Conservation (phyloP, 1,284 basidiomycete species). For the Ceratobasidium theobromae region DNA sequence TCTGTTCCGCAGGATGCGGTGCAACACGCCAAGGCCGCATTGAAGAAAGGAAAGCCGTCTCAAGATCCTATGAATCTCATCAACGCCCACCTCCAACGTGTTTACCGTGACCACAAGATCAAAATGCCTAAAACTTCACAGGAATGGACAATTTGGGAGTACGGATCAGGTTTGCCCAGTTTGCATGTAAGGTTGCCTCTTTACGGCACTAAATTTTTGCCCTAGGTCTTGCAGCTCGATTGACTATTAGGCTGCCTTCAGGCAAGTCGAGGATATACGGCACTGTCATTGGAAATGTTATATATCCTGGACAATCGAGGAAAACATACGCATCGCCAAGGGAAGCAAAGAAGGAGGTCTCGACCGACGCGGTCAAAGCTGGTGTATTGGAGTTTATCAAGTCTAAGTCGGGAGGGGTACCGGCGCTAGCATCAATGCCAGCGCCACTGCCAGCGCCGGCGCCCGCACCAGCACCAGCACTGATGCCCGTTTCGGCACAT, state of each 20-base stretch:
- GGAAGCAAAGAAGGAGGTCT: constrained; percentile 1
- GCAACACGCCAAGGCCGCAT: not conserved
- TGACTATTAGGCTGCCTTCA: constrained; percentile 18
- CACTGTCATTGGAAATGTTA: not conserved
- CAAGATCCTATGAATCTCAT: constrained; percentile 4
- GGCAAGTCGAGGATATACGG: constrained; percentile 7
- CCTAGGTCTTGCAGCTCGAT: constrained; percentile 1
- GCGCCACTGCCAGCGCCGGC: not conserved
- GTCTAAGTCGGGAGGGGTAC: not conserved
- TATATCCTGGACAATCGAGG: too few species aligned
- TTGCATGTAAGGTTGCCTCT: not conserved
- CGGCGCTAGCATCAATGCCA: not conserved
- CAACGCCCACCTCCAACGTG: constrained; percentile 4
- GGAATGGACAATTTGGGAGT: constrained; percentile 1
- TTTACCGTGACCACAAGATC: constrained; percentile 2
- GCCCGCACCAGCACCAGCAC: not conserved
- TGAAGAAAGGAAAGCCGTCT: not conserved
- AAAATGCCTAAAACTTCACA: not conserved
- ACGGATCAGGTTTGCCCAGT: constrained; percentile 5
- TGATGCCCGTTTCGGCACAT: not conserved
- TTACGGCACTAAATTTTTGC: not conserved
- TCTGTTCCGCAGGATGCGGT: not conserved
- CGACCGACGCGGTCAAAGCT: not conserved
- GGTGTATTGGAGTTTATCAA: constrained; percentile 12
- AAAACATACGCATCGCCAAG: not conserved